phyloP scores from a whole-genome alignment of 768 basidiomycete species.

The Dendrothele bispora region DNA sequence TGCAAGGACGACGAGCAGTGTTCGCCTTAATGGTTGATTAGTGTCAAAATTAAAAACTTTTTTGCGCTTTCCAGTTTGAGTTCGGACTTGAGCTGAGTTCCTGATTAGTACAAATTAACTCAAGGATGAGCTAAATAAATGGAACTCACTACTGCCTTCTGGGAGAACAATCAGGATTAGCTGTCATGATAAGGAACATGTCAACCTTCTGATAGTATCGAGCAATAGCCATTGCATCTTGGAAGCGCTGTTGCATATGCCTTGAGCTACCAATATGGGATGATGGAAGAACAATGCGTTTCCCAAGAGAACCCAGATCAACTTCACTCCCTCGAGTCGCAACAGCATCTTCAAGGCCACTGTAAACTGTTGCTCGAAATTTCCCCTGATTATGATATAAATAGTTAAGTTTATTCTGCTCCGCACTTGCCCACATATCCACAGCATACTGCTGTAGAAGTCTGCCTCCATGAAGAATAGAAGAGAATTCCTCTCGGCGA shows the following conservation, averaged over 20 bases:
- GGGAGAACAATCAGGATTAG: slow-evolving; percentile 44
- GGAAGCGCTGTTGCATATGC: slow-evolving; percentile 42
- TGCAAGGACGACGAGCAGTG: no score
- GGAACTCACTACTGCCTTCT: no score
- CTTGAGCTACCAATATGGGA: slow-evolving; percentile 40
- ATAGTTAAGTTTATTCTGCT: slow-evolving; percentile 36
- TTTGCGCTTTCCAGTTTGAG: no score
- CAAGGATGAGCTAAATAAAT: no score
- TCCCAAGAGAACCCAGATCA: slow-evolving; percentile 30
- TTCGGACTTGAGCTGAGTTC: no score
- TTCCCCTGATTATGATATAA: slow-evolving; percentile 28
- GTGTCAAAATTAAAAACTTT: no score
- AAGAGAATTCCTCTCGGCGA: slow-evolving; percentile 18
- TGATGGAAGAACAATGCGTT: slow-evolving; percentile 37
- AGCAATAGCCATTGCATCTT: slow-evolving; percentile 45
- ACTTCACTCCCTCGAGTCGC: slow-evolving; percentile 15
- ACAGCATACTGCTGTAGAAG: slow-evolving; percentile 39
- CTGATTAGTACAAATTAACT: no score
- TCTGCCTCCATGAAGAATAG: slow-evolving; percentile 29
- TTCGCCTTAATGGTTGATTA: no score
- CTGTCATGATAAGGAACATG: slow-evolving; percentile 47
- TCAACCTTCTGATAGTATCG: slow-evolving; percentile 31
- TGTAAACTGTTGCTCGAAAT: slow-evolving; percentile 33
- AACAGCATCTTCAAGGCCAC: slow-evolving; percentile 30
- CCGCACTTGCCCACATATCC: slow-evolving; percentile 39